phyloP scores from a whole-genome alignment of 306 rosid genomes.

The Vigna mungo region DNA sequence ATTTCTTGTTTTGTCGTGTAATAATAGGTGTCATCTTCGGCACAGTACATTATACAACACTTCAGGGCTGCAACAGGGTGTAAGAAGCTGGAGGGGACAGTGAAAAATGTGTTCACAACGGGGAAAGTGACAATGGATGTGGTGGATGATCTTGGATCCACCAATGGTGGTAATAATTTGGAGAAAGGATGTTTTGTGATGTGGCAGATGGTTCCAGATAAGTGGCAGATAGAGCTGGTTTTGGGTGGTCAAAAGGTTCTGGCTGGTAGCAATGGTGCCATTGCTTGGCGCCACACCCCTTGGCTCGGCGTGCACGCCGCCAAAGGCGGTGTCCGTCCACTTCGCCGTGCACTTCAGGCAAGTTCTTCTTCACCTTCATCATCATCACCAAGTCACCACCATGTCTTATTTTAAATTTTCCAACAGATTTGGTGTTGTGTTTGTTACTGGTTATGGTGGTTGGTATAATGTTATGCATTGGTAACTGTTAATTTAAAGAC shows the following conservation, averaged over 20 bases:
- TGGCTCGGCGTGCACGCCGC: constrained; percentile 95
- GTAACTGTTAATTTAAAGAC: constrained; percentile 11
- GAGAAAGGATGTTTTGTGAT: constrained; percentile 91
- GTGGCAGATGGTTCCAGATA: constrained; percentile 97
- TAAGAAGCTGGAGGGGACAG: constrained; percentile 80
- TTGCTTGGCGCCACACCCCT: constrained; percentile 98
- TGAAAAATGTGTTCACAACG: constrained; percentile 72
- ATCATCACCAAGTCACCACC: not conserved
- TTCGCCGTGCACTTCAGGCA: constrained; percentile 94
- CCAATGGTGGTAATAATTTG: constrained; percentile 49
- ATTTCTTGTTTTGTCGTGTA: not conserved
- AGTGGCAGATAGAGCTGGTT: constrained; percentile 90
- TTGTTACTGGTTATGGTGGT: constrained; percentile 4
- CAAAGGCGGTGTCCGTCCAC: constrained; percentile 86
- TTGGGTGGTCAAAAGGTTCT: constrained; percentile 75
- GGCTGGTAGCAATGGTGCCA: constrained; percentile 86
- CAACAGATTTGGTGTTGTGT: constrained; percentile 30
- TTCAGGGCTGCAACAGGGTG: constrained; percentile 93
- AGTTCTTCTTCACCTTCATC: constrained; percentile 28
- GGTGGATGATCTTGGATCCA: constrained; percentile 67
- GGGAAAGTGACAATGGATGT: constrained; percentile 85
- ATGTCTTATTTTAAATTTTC: constrained; percentile 26
- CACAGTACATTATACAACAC: constrained; percentile 87
- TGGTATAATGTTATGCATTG: constrained; percentile 21
- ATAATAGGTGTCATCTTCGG: constrained; percentile 76